Conservation (phyloP, 2,329 filamentous ascomycete genomes). For the Salinomyces thailandicus region DNA sequence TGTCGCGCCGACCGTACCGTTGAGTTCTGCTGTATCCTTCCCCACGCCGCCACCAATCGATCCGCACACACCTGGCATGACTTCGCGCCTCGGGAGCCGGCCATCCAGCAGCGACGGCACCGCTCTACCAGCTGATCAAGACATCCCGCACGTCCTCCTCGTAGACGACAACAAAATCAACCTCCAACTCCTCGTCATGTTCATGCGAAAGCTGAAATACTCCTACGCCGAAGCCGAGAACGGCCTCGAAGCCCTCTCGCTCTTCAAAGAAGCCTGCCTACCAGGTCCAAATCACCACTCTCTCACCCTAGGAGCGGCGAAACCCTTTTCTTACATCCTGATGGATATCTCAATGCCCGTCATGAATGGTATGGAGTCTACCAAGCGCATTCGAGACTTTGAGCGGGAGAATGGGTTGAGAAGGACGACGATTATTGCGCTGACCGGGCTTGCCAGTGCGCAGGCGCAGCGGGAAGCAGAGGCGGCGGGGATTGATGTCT, state of each 20-base stretch:
- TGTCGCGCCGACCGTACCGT: slow-evolving; percentile 5
- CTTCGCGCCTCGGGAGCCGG: slow-evolving; percentile 4
- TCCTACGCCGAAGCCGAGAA: slow-evolving; percentile 10
- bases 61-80: slow-evolving; percentile 4
- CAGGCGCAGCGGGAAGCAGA: slow-evolving; percentile 18
- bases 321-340: slow-evolving; percentile 26
- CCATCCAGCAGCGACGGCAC: slow-evolving; percentile 6
- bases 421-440: slow-evolving; percentile 17
- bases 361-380: slow-evolving; percentile 25
- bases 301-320: slow-evolving; percentile 33
- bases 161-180: slow-evolving; percentile 24
- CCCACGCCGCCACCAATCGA: slow-evolving; percentile 11
- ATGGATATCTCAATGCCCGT: slow-evolving; percentile 35
- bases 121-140: background rate
- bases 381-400: slow-evolving; percentile 18
- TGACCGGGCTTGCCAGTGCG: slow-evolving; percentile 24
- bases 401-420: background rate
- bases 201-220: slow-evolving; percentile 13
- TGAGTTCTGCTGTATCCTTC: slow-evolving; percentile 12
- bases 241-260: slow-evolving; percentile 12
- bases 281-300: slow-evolving; percentile 15
- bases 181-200: slow-evolving; percentile 14
- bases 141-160: slow-evolving; percentile 10
- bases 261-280: slow-evolving; percentile 2
- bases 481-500: slow-evolving; percentile 22